Conservation (phyloP, 2,329 filamentous ascomycete species). For the Xylariaceae sp. region DNA sequence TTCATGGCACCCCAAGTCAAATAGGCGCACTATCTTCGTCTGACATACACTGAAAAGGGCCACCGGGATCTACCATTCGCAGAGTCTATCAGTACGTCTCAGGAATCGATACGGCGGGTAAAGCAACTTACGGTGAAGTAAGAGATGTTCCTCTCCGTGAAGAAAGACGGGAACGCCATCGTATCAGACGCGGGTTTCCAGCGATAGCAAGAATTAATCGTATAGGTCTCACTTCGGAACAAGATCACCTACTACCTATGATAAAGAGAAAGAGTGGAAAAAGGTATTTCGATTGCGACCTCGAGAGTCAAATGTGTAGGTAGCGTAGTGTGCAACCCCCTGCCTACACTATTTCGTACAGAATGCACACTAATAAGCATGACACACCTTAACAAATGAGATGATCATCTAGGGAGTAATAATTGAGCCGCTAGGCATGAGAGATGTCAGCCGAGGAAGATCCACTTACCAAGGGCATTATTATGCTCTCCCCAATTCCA, state of each 20-base stretch:
- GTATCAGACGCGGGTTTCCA: slow-evolving; percentile 2
- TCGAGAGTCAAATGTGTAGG: too few relatives aligned
- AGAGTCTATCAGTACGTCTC: slow-evolving; percentile 1
- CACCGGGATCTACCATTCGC: slow-evolving; percentile 25
- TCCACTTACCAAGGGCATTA: too few relatives aligned
- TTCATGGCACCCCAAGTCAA: not conserved
- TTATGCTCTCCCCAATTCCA: not conserved
- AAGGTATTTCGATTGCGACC: too few relatives aligned
- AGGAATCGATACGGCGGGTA: not conserved
- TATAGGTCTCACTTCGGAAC: not conserved
- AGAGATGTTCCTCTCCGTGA: slow-evolving; percentile 32
- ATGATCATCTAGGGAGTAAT: too few relatives aligned
- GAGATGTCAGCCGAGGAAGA: too few relatives aligned
- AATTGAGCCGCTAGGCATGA: too few relatives aligned
- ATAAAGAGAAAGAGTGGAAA: not conserved
- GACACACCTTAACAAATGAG: too few relatives aligned
- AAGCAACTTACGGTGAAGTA: slow-evolving; percentile 29
- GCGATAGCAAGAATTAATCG: too few relatives aligned
- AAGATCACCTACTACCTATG: not conserved
- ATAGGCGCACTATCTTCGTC: not conserved
- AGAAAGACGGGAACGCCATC: slow-evolving; percentile 28
- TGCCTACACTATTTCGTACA: too few relatives aligned
- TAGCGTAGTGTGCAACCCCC: too few relatives aligned
- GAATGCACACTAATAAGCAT: too few relatives aligned
- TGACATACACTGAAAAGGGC: slow-evolving; percentile 27